phyloP scores from a whole-genome alignment of 495 filamentous ascomycete species.

The Barbatosphaeria neglecta region DNA sequence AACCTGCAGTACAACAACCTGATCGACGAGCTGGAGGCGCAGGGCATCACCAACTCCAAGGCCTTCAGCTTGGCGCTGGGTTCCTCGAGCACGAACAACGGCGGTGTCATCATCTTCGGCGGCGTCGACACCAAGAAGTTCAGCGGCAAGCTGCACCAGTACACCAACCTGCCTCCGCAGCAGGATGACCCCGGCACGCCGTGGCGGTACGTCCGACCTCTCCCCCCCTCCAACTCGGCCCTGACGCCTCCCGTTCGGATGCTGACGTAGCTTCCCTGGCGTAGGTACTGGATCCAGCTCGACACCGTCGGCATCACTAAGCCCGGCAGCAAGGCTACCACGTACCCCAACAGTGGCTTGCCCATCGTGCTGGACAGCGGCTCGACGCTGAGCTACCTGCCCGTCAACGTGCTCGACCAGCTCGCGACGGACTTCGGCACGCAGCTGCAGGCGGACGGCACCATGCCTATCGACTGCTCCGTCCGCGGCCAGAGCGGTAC shows the following conservation, averaged over 20 bases:
- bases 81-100: conserved; percentile 20
- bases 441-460: conserved; percentile 30
- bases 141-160: conserved; percentile 50
- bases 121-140: conserved; percentile 80
- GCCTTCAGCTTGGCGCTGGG: conserved; percentile 31
- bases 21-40: conserved; percentile 21
- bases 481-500: conserved; percentile 44
- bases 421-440: conserved; percentile 56
- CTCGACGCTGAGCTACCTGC: conserved; percentile 69
- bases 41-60: conserved; percentile 25
- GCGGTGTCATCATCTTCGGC: conserved; percentile 74
- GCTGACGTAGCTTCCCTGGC: background rate
- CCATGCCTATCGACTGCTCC: conserved; percentile 55
- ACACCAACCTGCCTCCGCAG: conserved; percentile 45
- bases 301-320: conserved; percentile 41
- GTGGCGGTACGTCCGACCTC: background rate
- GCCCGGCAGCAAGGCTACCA: conserved; percentile 29
- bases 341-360: conserved; percentile 34
- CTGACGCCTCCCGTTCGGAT: background rate
- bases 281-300: conserved; percentile 43
- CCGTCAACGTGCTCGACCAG: conserved; percentile 43
- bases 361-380: conserved; percentile 75
- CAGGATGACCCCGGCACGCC: conserved; percentile 16
- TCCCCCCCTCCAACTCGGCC: background rate
- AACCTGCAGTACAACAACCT: conserved; percentile 25